phyloP scores from a whole-genome alignment of 441 rosid genomes.

The Dalechampia spathulata region DNA sequence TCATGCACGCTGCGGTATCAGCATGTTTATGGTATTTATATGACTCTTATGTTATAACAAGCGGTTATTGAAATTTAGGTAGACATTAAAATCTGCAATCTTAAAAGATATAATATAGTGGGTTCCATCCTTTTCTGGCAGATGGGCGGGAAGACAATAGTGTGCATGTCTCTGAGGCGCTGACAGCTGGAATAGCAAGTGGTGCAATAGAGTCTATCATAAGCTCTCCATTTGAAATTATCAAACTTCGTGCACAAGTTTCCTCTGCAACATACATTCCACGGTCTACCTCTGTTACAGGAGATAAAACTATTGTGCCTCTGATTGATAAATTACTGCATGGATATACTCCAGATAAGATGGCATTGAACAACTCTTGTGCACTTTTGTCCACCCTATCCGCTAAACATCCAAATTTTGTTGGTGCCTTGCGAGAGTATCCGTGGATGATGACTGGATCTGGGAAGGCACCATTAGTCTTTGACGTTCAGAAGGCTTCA shows the following conservation, averaged over 20 bases:
- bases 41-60: too few species aligned
- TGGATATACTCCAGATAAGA: slow-evolving; percentile 58
- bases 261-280: slow-evolving; percentile 54
- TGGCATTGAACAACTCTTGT: slow-evolving; percentile 49
- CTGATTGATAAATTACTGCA: slow-evolving; percentile 36
- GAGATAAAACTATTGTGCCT: slow-evolving; percentile 34
- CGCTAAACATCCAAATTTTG: slow-evolving; percentile 58
- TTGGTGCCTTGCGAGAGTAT: slow-evolving; percentile 53
- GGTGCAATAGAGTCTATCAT: slow-evolving; percentile 69
- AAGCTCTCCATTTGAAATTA: slow-evolving; percentile 73
- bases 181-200: slow-evolving; percentile 67
- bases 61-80: too few species aligned
- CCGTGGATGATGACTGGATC: slow-evolving; percentile 98
- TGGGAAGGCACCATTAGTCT: slow-evolving; percentile 74
- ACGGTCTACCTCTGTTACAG: slow-evolving; percentile 24
- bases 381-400: slow-evolving; percentile 65
- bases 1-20: too few species aligned
- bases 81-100: too few species aligned
- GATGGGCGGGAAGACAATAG: slow-evolving; percentile 75
- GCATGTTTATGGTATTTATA: too few species aligned
- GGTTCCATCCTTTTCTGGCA: slow-evolving; percentile 25
- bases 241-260: slow-evolving; percentile 76
- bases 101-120: too few species aligned
- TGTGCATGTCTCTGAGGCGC: slow-evolving; percentile 64
- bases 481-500: slow-evolving; percentile 51